Percentiles rank a stretch among this genome's conserved stretches.
Evolutionary conservation across 768 basidiomycete species (phyloP).

Genomic region (Crassisporium funariophilum): DNA sequence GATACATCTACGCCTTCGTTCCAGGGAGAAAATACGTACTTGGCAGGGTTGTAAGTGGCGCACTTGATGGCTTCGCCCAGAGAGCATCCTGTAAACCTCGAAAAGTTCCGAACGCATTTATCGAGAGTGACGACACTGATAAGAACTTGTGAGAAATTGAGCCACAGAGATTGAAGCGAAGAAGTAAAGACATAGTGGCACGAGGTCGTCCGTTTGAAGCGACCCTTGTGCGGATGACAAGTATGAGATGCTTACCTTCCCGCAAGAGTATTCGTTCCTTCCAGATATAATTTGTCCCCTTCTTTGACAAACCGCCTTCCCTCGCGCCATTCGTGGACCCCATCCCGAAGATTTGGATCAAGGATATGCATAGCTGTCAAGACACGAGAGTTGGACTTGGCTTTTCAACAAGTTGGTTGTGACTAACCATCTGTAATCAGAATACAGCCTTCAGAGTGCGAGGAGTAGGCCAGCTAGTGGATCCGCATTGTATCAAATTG

Average conservation of each 20-base stretch:
- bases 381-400: not conserved
- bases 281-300: constrained; percentile 78
- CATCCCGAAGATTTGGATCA: constrained; percentile 83
- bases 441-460: constrained; percentile 83
- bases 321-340: constrained; percentile 87
- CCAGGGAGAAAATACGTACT: constrained; percentile 38
- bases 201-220: no score
- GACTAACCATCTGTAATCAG: constrained; percentile 84
- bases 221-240: no score
- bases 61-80: constrained; percentile 84
- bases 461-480: constrained; percentile 75
- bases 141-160: not conserved
- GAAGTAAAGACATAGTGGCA: not conserved
- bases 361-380: constrained; percentile 77
- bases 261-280: constrained; percentile 86
- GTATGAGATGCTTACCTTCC: constrained; percentile 62
- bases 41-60: constrained; percentile 84
- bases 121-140: constrained; percentile 78
- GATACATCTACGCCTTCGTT: not conserved
- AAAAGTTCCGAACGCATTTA: constrained; percentile 84
- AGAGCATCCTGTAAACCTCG: constrained; percentile 80
- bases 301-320: constrained; percentile 80
- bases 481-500: constrained; percentile 3
- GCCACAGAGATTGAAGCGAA: not conserved
- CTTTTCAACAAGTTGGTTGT: not conserved